Base-by-base conservation (phyloP, 768 basidiomycete genomes). In the Mycena floridula region DNA sequence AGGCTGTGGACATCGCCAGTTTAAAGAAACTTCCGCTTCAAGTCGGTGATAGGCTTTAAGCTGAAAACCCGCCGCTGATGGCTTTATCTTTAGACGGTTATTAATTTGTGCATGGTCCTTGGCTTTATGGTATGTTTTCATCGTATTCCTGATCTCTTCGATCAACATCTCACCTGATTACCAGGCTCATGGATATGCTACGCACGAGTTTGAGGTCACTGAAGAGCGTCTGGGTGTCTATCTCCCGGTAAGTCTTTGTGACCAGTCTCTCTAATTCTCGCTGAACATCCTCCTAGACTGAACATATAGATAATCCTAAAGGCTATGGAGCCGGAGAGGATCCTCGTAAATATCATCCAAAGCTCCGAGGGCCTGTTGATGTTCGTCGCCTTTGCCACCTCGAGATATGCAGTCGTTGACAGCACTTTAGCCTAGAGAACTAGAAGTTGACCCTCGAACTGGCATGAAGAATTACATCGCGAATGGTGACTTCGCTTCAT, bases 381-480 rank as follows among this genome's bases (percentile, higher is more conserved):
- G 84, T 84, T 41, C 53, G 45, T 47, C 28, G 26, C n/a, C 30
- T n/a, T 37, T 25, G 23, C 20, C 2, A 3, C 5, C n/a, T 26
- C 40, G 38, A 37, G 18, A 35, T 42, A 9, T 41, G 12, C 9
- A 37, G 15, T 30, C 42, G 22, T 35, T 37, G 44, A 39, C 4
- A 37, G 28, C 9, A 32, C 8, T 46, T 13, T 48, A 87, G 81
- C 86, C 86, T 0, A 66, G 74, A 26, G 94, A 97, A 56, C 70
- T 95, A 1, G 85, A 93, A 54, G 72, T 97, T 6, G 94, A 97
- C 59, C 79, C 76, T 0, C 66, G 72, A 12, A 89, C 86, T 0
- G 94, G 92, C 2, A 94, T 97, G 92, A 94, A 94, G 70, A 97
- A 93, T 53, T 90, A 89, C 61, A 93, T 94, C 48, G 89, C 89